Conservation (phyloP, 352 stramenopile genomes). For the Phytophthora syringae region DNA sequence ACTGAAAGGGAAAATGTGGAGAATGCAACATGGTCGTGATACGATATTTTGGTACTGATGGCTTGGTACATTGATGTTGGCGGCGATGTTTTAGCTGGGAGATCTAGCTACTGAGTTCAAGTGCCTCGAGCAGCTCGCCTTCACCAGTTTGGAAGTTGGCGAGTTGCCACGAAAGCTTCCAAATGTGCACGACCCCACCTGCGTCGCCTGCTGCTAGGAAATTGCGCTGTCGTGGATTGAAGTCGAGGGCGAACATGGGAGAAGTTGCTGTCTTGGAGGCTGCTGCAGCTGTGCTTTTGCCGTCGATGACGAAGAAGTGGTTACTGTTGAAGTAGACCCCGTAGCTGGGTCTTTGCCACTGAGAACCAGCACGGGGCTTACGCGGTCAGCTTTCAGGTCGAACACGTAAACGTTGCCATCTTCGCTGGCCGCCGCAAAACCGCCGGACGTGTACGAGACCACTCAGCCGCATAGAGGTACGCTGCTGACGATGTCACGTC, state of each 20-base stretch:
- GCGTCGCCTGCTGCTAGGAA: constrained; percentile 82
- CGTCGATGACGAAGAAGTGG: constrained; percentile 8
- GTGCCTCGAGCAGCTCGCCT: constrained; percentile 55
- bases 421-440: constrained; percentile 72
- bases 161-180: constrained; percentile 86
- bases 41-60: constrained; percentile 3
- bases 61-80: constrained; percentile 11
- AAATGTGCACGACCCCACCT: constrained; percentile 72
- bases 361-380: constrained; percentile 51
- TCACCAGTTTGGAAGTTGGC: constrained; percentile 81
- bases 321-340: constrained; percentile 13
- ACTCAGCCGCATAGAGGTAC: constrained; percentile 80
- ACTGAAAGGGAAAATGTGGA: constrained; percentile 16
- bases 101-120: constrained; percentile 30
- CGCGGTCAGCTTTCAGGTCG: constrained; percentile 67
- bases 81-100: not conserved
- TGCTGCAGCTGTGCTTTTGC: constrained; percentile 5
- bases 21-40: constrained; percentile 10
- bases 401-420: constrained; percentile 82
- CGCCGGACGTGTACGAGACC: constrained; percentile 76
- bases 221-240: constrained; percentile 86
- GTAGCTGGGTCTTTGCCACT: constrained; percentile 42
- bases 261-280: constrained; percentile 23
- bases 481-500: constrained; percentile 70
- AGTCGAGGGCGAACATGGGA: constrained; percentile 70